Evolutionary conservation across 768 basidiomycete genomes (phyloP), one percentile per base, ranked within the genome.

Genomic region (Tylopilus subfusipes): DNA sequence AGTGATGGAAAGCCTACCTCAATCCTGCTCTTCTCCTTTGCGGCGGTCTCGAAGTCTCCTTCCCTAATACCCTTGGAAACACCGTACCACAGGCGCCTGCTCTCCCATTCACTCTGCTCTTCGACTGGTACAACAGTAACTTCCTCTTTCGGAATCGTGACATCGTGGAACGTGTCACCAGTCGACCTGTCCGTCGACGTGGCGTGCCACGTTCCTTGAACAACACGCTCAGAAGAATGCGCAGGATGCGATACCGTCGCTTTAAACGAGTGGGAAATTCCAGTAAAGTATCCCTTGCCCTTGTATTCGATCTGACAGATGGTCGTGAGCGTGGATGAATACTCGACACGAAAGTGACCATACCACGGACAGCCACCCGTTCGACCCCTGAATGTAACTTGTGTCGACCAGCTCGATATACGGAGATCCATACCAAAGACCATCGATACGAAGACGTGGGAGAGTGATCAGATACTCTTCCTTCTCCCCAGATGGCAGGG

Each of bases 211-310:
- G 82, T 82, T 27, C 93, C 93, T 65, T 93, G 90, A 39, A 89
- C 71, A 22, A 84, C 71, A 63, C 82, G 76, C 57, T 68, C 64
- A n/a, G 67, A 70, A 49, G 56, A 69, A 60, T 73, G 71, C 42
- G 78, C 75, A 39, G 81, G 76, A 12, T 81, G 82, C 0, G 78
- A 68, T n/a, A 93, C 69, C 1, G 78, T 78, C 11, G 96, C 93
- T 71, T 93, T 95, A 82, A 94, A 97, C 4, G 85, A 77, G 74
- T 99, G 96, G 4, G 91, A 84, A 70, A 93, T 95, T 52, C 96
- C 95, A 33, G 84, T 82, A 69, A 98, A 92, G 75, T 95, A 98
- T 25, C 95, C 96, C 66, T 92, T 93, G 71, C 95, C 96, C 68
- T 93, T 93, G 79, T 96, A 98, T 60, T 96, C 92, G 69, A 98